Evolutionary conservation across 345 rosid genomes (phyloP).

Genomic region (Ceriops tagal): DNA sequence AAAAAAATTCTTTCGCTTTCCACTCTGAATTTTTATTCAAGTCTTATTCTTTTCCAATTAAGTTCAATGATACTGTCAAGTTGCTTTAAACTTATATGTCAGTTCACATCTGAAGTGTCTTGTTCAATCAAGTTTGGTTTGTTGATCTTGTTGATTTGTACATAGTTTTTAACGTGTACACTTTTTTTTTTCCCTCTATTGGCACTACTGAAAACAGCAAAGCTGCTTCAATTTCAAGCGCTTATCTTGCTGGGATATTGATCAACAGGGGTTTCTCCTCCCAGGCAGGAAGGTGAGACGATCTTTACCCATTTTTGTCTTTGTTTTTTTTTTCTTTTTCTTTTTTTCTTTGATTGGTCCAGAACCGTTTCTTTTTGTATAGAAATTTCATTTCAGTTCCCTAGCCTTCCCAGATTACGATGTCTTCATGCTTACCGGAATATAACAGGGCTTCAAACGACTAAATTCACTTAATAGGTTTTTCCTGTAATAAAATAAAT

Average conservation of each 20-base stretch:
- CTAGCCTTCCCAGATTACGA: too few species aligned
- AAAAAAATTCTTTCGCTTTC: background rate
- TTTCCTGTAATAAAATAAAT: too few species aligned
- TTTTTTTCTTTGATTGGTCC: background rate
- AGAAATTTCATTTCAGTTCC: too few species aligned
- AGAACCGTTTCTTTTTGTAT: too few species aligned
- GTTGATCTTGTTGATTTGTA: background rate
- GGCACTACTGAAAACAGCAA: slow-evolving; percentile 1
- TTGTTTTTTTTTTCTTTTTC: background rate
- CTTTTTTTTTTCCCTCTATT: background rate
- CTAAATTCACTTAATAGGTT: too few species aligned
- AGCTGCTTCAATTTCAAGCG: slow-evolving; percentile 15
- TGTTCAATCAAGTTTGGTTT: background rate
- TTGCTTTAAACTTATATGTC: too few species aligned
- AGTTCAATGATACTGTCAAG: background rate
- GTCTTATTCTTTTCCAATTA: background rate
- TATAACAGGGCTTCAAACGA: too few species aligned
- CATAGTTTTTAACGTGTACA: too few species aligned
- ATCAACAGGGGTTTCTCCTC: slow-evolving; percentile 27
- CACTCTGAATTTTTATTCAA: background rate
- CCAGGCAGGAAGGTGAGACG: slow-evolving; percentile 22
- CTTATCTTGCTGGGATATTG: slow-evolving; percentile 14
- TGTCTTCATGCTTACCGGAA: too few species aligned
- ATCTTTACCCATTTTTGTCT: background rate
- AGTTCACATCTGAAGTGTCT: background rate